Evolutionary conservation across 2,329 filamentous ascomycete species (phyloP), one percentile per base, ranked within the genome.

Genomic region (Kalaharituber pfeilii): DNA sequence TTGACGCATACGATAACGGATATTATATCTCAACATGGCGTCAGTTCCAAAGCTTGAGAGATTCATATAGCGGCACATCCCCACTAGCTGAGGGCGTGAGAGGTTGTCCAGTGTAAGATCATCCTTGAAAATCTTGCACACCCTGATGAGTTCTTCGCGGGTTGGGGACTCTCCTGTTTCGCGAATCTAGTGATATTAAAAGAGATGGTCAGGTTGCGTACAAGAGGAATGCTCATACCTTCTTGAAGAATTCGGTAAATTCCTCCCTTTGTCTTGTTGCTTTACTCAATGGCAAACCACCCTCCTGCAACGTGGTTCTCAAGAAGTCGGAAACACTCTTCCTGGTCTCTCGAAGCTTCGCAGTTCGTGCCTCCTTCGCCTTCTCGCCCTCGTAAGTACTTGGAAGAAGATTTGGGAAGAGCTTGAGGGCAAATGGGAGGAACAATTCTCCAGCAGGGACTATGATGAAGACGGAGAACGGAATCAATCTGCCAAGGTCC

Each of bases 121-220:
- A 67, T 98, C 91, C 69, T 91, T 93, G 79, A 98, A 98, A 60
- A 94, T 84, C 75, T 95, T 93, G 80, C 91, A 96, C 59, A 98
- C 89, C 71, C 91, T 94, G 74, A 98, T 94, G 59, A 98, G 86
- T 66, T 98, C 91, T 61, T 88, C 78, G 53, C 81, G 78, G 3
- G 85, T 91, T 1, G 91, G 91, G 47, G 82, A 76, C 72, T 96
- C 89, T 60, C 89, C 91, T 1, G 89, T 95, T 18, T 86, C 81
- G 53, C 91, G 57, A 28, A 64, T 59, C 60, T 61, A 20, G n/a
- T n/a, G n/a, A n/a, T n/a, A n/a, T n/a, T n/a, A n/a, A n/a, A n/a
- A n/a, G 25, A 50, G 13, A 15, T 5, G 22, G n/a, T 71, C 29
- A 36, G 24, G 24, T 28, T n/a, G 27, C 1, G 6, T 42, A 20